Base-by-base conservation (phyloP, 2,329 filamentous ascomycete genomes). In the Pleoardoris graminearum region DNA sequence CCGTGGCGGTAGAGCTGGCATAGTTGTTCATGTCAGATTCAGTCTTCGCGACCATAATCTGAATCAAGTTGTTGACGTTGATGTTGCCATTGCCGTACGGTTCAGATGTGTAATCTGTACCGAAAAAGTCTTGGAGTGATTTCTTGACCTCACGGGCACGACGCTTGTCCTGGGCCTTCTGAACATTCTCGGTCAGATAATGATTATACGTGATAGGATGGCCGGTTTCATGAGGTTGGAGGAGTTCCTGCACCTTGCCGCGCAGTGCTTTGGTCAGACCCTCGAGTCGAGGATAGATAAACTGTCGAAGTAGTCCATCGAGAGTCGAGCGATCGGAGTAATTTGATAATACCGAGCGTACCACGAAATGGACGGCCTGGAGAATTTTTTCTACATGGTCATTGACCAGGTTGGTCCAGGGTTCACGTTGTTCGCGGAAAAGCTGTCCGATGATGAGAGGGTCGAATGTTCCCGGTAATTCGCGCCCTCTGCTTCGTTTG, bases 171-270 rank as follows among this genome's bases (percentile, higher is more conserved):
- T 68, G 61, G 8, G 57, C 53, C 41, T 70, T 70, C 57, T 75
- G 68, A 2, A 76, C 63, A 12, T 54, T 70, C 14, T 68, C 67
- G 3, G 69, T 71, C 29, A 73, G 65, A n/a, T 68, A 66, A 33
- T 73, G 72, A 35, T 76, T 73, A 57, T 75, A 75, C 0, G 71
- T 76, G 36, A 71, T 71, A 0, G 56, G 63, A 32, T 65, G 63
- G 0, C 59, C 52, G 7, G 22, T 42, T 4, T 58, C 36, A 27
- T 66, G 59, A 3, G 58, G 60, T 3, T 48, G 33, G 4, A 66
- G 59, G 5, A 66, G 35, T 17, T 63, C 58, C 0, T 11, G 17
- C 0, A 58, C 51, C 37, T 65, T 63, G 0, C 23, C 32, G 10
- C 48, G 32, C 0, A 66, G 39, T 2, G 50, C 53, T 3, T 5